Evolutionary conservation across 208 protist species (phyloP), one percentile per base, ranked within the genome.

Genomic region (Trypanosoma boissoni): DNA sequence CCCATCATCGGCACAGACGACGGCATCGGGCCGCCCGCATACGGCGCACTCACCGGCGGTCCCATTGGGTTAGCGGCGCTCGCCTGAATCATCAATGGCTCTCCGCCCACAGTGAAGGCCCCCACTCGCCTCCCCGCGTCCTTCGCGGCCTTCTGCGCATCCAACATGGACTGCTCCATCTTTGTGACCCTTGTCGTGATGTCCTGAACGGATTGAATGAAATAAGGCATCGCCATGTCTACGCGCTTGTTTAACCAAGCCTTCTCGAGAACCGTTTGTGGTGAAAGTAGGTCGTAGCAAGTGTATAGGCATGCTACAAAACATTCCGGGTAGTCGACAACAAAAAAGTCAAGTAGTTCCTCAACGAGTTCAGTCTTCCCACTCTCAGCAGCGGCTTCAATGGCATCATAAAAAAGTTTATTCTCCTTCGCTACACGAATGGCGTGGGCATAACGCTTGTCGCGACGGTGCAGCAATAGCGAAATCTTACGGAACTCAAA

Each of bases 401-500:
- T 99, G 54, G 97, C 97, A 45, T 99, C 98, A 53, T 98, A 74
- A 79, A 94, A 99, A 16, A 99, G 83, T 48, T 93, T 91, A 80
- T 99, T 99, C 44, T 93, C 70, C 85, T 99, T 99, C 7, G 94
- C 97, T 16, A 99, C 81, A 16, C 84, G 83, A 41, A 99, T 94
- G 34, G 96, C 88, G 64, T 98, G 85, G 6, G 75, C 45, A 58
- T 72, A 99, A 46, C 85, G 71, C 50, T 92, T 87, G 82, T 98
- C 97, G 54, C 85, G 84, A 60, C 87, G 82, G 86, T 99, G 99
- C 41, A 99, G 80, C 52, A 97, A 86, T 6, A 98, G 86, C 26
- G 98, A 96, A 58, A 99, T 98, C 59, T 98, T 92, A 57, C 99
- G 92, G 90, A 99, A 99, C 80, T 99, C 98, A 23, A 99, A 86